A percentile compares a stretch with the other conserved stretches of the same genome.
phyloP scores from a whole-genome alignment of 2,329 filamentous ascomycete genomes.

The Fusarium phyllophilum region DNA sequence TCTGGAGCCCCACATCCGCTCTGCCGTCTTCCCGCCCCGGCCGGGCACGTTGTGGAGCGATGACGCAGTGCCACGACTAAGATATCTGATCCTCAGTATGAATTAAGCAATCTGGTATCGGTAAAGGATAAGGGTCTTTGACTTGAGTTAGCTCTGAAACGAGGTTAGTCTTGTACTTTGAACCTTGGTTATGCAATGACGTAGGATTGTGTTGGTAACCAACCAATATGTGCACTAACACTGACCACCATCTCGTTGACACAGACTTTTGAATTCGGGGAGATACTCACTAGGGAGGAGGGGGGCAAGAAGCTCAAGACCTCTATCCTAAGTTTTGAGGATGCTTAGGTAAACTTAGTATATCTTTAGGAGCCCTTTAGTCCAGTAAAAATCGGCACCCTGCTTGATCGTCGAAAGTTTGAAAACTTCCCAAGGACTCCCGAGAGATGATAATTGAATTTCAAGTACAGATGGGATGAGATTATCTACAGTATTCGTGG shows the following conservation, averaged over 20 bases:
- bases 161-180: neutral
- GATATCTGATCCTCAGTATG: neutral
- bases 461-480: rapidly evolving
- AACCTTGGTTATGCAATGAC: neutral
- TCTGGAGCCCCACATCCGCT: neutral
- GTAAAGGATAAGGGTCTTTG: neutral
- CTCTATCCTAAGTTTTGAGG: rapidly evolving
- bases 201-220: too few relatives aligned
- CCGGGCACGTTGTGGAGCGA: too few relatives aligned
- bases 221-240: neutral
- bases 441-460: neutral
- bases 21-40: neutral
- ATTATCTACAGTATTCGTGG: rapidly evolving
- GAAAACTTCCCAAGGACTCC: rapidly evolving
- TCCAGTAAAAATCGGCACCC: neutral
- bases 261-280: rapidly evolving
- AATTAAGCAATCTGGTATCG: neutral
- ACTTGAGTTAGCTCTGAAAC: too few relatives aligned
- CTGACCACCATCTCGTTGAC: rapidly evolving
- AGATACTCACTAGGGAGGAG: neutral
- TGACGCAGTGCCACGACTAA: neutral
- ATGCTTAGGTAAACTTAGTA: neutral
- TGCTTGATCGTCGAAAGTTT: neutral
- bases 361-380: neutral
- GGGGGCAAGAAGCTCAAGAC: neutral